Evolutionary conservation across 2,329 filamentous ascomycete genomes (phyloP), one percentile per base, ranked within the genome.

Genomic region (Penicillium brevicompactum): DNA sequence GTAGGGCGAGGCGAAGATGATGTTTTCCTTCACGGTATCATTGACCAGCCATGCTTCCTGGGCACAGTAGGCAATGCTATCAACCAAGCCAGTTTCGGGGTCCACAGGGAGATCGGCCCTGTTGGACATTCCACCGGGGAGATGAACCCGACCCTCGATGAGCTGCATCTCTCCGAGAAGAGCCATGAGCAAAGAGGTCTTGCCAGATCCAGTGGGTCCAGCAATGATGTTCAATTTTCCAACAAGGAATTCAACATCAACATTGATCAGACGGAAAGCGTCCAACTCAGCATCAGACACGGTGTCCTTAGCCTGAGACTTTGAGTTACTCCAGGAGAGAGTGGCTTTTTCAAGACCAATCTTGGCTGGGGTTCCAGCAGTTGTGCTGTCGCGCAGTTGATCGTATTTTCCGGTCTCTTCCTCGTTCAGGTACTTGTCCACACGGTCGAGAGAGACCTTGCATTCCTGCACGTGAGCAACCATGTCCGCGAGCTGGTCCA

Each of bases 401-500:
- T 84, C 80, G 70, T 97, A 97, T 73, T 99, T 99, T 55, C 95
- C 91, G 0, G 94, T 99, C 77, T 99, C 94, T 7, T 94, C 92
- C 71, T 99, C 94, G 54, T 83, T 87, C 41, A 99, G 76, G 67
- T 97, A 99, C 65, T 96, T 90, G 69, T 99, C 93, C 7, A 99
- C 91, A 80, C 94, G 92, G 68, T 97, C 92, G 49, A 99, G 87
- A 0, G 94, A 99, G 18, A 99, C 93, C 77, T 96, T 96, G 22
- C 92, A 91, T 75, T 99, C 94, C 76, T 97, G 92, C 4, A 99
- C 92, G 76, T 97, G 94, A 10, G 94, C 94, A 69, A 97, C 89
- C 94, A 99, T 99, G 74, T 99, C 94, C 48, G 94, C 94, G 51
- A 99, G 83, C 76, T 97, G 93, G 72, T 99, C 94, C 44, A 99